phyloP scores from a whole-genome alignment of 139 green algal genomes.

The Chlorella sp. region DNA sequence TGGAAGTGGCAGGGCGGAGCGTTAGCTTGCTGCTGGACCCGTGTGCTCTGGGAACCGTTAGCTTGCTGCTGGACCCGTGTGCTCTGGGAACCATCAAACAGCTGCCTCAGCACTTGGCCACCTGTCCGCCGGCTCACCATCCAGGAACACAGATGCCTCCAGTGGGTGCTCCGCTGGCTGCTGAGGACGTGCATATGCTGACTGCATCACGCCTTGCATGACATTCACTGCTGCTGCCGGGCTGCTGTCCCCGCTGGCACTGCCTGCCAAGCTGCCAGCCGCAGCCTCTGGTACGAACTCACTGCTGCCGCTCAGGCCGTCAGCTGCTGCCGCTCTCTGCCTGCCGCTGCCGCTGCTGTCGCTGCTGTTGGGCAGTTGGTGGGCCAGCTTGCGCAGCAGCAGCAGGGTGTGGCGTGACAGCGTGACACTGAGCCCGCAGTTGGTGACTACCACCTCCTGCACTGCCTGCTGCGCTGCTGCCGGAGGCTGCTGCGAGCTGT shows the following conservation, averaged over 20 bases:
- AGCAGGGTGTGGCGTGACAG: conserved; percentile 18
- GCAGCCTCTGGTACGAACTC: no score
- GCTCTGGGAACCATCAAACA: no score
- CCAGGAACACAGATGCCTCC: conserved; percentile 26
- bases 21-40: no score
- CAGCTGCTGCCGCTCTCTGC: no score
- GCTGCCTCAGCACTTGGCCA: no score
- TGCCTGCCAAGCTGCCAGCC: no score
- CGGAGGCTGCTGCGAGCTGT: conserved; percentile 9
- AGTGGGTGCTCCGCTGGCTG: neutral
- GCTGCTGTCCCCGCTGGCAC: no score
- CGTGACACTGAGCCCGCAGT: neutral
- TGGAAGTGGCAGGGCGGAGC: no score
- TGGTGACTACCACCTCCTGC: conserved; percentile 3
- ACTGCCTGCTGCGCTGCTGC: neutral
- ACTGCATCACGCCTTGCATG: neutral
- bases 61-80: no score
- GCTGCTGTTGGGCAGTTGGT: conserved; percentile 12
- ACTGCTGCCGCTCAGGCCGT: neutral
- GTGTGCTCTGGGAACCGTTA: no score
- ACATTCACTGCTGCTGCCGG: neutral
- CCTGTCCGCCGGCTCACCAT: no score
- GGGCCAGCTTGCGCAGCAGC: conserved; percentile 22
- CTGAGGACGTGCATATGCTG: neutral
- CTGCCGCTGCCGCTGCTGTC: neutral